Percentiles rank a stretch among this genome's conserved stretches.
These are phyloP conservation scores for Eimeria sp. DNA, from an alignment of 169 alveolate genomes.

Conservation along the genomic window DNA sequence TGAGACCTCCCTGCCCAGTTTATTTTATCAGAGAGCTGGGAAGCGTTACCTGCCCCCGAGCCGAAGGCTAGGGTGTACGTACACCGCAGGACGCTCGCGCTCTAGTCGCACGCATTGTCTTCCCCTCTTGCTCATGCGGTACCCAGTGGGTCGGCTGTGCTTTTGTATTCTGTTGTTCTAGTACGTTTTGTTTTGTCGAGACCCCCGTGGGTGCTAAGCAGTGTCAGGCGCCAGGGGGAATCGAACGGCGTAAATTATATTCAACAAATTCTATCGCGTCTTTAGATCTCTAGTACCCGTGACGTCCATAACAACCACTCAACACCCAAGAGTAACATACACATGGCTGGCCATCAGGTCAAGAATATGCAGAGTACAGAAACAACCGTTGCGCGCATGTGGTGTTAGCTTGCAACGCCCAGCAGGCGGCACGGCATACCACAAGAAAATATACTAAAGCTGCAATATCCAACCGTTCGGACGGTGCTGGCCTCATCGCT, in stretches of 20 bases:
- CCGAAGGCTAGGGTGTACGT: not conserved
- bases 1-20: conserved; percentile 1
- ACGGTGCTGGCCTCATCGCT: not conserved
- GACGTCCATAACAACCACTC: not conserved
- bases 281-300: not conserved
- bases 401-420: not conserved
- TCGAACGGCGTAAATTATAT: not conserved
- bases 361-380: not conserved
- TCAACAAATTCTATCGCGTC: not conserved
- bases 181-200: not conserved
- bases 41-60: not conserved
- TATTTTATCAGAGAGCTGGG: not conserved
- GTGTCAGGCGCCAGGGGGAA: not conserved
- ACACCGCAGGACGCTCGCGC: not conserved
- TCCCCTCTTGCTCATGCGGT: not conserved
- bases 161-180: not conserved
- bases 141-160: not conserved
- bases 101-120: not conserved
- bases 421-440: not conserved
- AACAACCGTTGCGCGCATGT: not conserved
- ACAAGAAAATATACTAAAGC: not conserved
- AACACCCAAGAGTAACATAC: not conserved
- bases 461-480: not conserved
- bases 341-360: not conserved
- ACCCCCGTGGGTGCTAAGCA: not conserved